phyloP scores from a whole-genome alignment of 345 rosid genomes.

The Cardamine resedifolia region DNA sequence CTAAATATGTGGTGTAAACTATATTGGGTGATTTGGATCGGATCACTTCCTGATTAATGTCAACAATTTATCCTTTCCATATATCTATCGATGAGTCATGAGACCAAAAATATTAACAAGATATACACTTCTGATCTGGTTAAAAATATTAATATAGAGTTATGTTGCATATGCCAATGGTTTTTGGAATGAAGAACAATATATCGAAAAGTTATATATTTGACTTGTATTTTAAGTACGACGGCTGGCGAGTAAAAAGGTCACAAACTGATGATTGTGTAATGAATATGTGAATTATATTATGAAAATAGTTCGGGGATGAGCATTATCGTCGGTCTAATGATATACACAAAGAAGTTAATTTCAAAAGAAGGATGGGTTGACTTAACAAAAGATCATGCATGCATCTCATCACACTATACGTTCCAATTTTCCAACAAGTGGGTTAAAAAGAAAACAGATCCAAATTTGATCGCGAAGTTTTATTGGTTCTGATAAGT shows the following conservation, averaged over 20 bases:
- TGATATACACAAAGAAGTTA: slow-evolving; percentile 5
- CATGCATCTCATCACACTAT: slow-evolving; percentile 28
- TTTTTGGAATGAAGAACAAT: slow-evolving; percentile 2
- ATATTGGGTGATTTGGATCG: not conserved
- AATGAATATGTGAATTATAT: not conserved
- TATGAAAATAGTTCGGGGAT: slow-evolving; percentile 4
- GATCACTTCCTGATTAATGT: not conserved
- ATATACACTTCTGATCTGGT: no score
- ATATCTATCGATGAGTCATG: not conserved
- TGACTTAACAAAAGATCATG: slow-evolving; percentile 14
- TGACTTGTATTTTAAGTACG: slow-evolving; percentile 13
- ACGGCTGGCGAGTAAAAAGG: slow-evolving; percentile 6
- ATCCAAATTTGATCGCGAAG: not conserved
- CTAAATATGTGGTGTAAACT: not conserved
- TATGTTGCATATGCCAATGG: not conserved
- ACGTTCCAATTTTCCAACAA: slow-evolving; percentile 11
- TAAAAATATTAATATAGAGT: no score
- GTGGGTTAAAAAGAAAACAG: slow-evolving; percentile 18
- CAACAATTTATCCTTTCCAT: not conserved
- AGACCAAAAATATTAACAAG: not conserved
- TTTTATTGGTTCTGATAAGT: not conserved
- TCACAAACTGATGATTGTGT: slow-evolving; percentile 20
- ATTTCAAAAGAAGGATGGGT: not conserved
- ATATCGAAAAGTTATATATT: not conserved
- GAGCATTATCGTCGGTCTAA: slow-evolving; percentile 21